phyloP scores from a whole-genome alignment of 257 asterid species.

The Solanum megistacrolobum region DNA sequence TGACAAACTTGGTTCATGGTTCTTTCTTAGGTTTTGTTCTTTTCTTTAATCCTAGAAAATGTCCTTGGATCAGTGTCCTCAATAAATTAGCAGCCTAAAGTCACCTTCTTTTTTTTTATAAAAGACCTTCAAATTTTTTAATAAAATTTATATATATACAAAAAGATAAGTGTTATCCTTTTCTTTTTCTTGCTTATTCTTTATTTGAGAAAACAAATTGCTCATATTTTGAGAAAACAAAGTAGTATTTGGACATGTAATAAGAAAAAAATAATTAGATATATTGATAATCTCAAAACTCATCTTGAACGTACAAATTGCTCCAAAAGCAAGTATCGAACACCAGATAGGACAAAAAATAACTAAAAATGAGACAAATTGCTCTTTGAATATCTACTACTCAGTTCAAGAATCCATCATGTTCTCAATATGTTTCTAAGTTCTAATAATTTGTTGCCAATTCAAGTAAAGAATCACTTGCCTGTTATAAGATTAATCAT shows the following conservation, averaged over 20 bases:
- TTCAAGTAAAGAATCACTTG: background rate
- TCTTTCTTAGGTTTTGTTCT: background rate
- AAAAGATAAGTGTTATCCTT: background rate
- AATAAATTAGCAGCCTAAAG: background rate
- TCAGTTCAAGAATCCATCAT: background rate
- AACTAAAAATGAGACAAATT: background rate
- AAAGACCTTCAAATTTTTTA: too few relatives aligned
- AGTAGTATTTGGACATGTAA: background rate
- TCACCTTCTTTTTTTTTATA: background rate
- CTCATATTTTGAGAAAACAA: background rate
- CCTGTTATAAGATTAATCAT: background rate
- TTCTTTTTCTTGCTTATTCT: background rate
- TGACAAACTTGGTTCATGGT: background rate
- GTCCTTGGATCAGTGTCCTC: background rate
- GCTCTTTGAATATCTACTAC: background rate
- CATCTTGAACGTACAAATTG: background rate
- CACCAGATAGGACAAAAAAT: background rate
- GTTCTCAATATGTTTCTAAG: background rate
- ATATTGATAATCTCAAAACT: background rate
- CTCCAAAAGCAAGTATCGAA: background rate
- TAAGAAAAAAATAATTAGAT: background rate
- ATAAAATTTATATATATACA: too few relatives aligned
- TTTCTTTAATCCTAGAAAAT: background rate
- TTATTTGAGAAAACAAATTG: background rate
- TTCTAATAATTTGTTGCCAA: background rate